Conservation (phyloP, 176 grass and related monocot species). For the Neostapfia colusana region DNA sequence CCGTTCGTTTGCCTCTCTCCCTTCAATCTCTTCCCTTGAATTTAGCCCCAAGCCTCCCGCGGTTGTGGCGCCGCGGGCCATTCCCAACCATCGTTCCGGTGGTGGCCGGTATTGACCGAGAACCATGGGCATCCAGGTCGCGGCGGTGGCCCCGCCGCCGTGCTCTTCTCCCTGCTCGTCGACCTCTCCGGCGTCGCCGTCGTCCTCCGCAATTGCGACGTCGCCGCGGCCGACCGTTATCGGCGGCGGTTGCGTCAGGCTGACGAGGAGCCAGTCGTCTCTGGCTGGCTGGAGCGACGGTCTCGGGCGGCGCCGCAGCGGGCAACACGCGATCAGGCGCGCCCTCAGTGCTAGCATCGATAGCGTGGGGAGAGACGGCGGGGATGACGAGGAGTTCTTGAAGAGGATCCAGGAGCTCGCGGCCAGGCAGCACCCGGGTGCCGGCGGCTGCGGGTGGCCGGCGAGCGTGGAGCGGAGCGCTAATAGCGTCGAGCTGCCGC, state of each 20-base stretch:
- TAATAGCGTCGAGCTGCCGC: slow-evolving; percentile 61
- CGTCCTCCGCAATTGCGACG: slow-evolving; percentile 41
- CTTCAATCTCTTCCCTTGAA: slow-evolving; percentile 24
- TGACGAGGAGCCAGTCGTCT: slow-evolving; percentile 51
- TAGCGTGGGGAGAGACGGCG: slow-evolving; percentile 44
- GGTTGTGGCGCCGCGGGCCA: slow-evolving; percentile 43
- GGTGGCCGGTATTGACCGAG: slow-evolving; percentile 40
- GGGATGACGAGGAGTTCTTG: slow-evolving; percentile 59
- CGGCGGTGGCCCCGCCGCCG: slow-evolving; percentile 28
- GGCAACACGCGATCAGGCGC: slow-evolving; percentile 33
- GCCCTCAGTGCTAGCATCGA: slow-evolving; percentile 56
- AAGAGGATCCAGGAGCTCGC: slow-evolving; percentile 71
- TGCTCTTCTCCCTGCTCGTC: slow-evolving; percentile 35
- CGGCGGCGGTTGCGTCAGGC: slow-evolving; percentile 21
- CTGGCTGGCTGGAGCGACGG: slow-evolving; percentile 42
- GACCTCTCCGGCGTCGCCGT: slow-evolving; percentile 37
- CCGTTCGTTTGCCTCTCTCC: slow-evolving; percentile 33
- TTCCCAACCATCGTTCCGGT: slow-evolving; percentile 51
- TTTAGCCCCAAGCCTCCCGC: slow-evolving; percentile 42
- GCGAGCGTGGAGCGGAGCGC: slow-evolving; percentile 68
- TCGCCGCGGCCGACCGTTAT: slow-evolving; percentile 37
- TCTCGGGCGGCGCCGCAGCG: background rate
- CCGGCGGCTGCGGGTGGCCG: slow-evolving; percentile 42
- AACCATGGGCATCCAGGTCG: slow-evolving; percentile 46
- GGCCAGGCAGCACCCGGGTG: slow-evolving; percentile 36